phyloP scores from a whole-genome alignment of 2,329 filamentous ascomycete genomes.

The Curvularia spicifera region DNA sequence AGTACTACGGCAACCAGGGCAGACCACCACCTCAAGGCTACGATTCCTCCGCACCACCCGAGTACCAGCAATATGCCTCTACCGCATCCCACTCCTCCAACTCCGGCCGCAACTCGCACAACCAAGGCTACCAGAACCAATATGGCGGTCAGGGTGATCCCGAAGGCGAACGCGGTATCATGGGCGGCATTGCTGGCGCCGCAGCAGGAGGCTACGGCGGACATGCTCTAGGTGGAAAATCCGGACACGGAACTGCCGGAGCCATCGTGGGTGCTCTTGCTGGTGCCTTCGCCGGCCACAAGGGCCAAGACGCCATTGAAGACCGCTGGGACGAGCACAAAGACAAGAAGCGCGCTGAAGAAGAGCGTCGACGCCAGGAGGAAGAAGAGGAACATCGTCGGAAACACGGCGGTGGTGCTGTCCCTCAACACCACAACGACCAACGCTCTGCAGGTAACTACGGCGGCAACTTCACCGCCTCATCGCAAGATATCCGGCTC shows the following conservation, averaged over 20 bases:
- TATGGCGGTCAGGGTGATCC: conserved; percentile 29
- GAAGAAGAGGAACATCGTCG: conserved; percentile 26
- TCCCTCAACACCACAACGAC: conserved; percentile 9
- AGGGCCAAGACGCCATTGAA: conserved; percentile 29
- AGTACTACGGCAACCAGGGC: conserved; percentile 22
- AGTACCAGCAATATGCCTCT: conserved; percentile 30
- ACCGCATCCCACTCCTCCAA: conserved; percentile 31
- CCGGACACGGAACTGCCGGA: conserved; percentile 32
- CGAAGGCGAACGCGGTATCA: conserved; percentile 36
- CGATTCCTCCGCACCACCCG: conserved; percentile 5
- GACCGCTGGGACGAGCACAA: conserved; percentile 38
- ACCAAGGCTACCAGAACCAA: conserved; percentile 34
- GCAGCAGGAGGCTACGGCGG: conserved; percentile 38
- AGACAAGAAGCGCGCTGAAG: conserved; percentile 37
- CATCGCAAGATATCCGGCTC: conserved; percentile 34
- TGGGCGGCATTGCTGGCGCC: conserved; percentile 36
- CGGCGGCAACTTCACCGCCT: conserved; percentile 34
- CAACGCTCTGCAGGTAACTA: conserved; percentile 27
- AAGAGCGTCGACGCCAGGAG: conserved; percentile 21
- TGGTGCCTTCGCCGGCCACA: conserved; percentile 36
- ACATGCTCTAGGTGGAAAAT: conserved; percentile 33
- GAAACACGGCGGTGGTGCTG: conserved; percentile 8
- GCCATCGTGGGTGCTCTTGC: conserved; percentile 34
- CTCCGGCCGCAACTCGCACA: conserved; percentile 31
- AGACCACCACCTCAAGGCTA: conserved; percentile 11